phyloP scores from a whole-genome alignment of 257 asterid genomes.

The Osmanthus fragrans region DNA sequence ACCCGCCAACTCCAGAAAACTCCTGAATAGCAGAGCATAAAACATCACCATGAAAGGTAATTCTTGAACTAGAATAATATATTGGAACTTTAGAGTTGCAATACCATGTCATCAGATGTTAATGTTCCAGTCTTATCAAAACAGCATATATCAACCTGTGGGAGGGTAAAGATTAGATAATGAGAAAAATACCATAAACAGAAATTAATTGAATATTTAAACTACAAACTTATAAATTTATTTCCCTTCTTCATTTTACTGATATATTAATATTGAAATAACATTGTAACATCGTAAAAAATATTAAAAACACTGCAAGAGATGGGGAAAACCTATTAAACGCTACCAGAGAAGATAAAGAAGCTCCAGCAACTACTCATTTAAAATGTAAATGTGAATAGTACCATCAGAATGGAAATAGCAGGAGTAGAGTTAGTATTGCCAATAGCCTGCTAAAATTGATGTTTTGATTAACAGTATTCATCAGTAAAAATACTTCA shows the following conservation, averaged over 20 bases:
- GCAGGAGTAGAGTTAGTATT: background rate
- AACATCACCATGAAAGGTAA: conserved; percentile 11
- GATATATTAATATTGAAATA: background rate
- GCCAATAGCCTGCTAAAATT: background rate
- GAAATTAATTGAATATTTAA: conserved; percentile 16
- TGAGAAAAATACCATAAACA: background rate
- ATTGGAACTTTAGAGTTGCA: conserved; percentile 21
- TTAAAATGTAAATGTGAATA: background rate
- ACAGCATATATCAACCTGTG: conserved; percentile 98
- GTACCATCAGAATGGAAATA: background rate
- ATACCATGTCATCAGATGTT: conserved; percentile 99
- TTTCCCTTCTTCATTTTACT: background rate
- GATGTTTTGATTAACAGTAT: background rate
- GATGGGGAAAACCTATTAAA: background rate
- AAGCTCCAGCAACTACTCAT: background rate
- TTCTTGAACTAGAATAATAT: conserved; percentile 24
- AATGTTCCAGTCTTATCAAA: conserved; percentile 97
- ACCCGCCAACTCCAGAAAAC: conserved; percentile 95
- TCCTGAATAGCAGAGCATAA: conserved; percentile 54
- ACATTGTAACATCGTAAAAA: background rate
- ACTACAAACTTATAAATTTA: background rate
- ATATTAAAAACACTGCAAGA: background rate
- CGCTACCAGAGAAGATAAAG: background rate
- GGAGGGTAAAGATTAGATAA: conserved; percentile 26
- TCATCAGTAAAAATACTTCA: background rate